phyloP scores from a whole-genome alignment of 2,329 filamentous ascomycete genomes.

The Colletotrichum paranaense region DNA sequence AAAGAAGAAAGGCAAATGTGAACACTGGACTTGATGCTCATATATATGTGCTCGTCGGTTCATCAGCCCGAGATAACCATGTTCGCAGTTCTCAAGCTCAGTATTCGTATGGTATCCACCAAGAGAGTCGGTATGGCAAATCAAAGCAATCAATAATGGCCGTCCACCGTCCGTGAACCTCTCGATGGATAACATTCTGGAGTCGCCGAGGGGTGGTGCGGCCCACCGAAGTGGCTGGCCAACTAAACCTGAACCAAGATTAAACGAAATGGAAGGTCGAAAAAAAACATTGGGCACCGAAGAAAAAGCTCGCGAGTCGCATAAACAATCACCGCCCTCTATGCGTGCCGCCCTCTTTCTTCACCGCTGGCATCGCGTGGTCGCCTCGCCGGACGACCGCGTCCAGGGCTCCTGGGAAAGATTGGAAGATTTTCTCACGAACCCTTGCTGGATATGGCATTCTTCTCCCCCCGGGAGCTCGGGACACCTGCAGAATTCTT shows the following conservation, averaged over 20 bases:
- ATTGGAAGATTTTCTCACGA: conserved; percentile 9
- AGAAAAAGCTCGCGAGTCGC: conserved; percentile 4
- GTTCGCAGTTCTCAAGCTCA: background rate
- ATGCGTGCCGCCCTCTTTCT: background rate
- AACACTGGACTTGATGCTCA: conserved; percentile 18
- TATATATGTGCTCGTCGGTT: conserved; percentile 29
- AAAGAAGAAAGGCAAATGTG: background rate
- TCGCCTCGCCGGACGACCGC: conserved; percentile 23
- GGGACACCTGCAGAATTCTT: conserved; percentile 27
- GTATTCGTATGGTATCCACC: conserved; percentile 10
- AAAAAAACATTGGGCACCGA: conserved; percentile 29
- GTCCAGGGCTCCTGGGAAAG: conserved; percentile 16
- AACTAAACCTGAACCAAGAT: conserved; percentile 23
- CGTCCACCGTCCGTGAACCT: background rate
- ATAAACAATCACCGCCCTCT: background rate
- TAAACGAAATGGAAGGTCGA: conserved; percentile 10
- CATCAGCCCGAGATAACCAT: conserved; percentile 3
- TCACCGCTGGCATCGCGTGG: conserved; percentile 25
- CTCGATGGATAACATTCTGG: conserved; percentile 1
- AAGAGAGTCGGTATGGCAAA: background rate
- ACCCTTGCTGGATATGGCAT: conserved; percentile 9
- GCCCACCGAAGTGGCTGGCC: conserved; percentile 31
- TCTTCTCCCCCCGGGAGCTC: conserved; percentile 19
- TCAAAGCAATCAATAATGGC: conserved; percentile 6
- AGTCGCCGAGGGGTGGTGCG: conserved; percentile 29